Evolutionary conservation across 2,329 filamentous ascomycete genomes (phyloP).

Genomic region (Ophiocordyceps camponoti-leonardi): DNA sequence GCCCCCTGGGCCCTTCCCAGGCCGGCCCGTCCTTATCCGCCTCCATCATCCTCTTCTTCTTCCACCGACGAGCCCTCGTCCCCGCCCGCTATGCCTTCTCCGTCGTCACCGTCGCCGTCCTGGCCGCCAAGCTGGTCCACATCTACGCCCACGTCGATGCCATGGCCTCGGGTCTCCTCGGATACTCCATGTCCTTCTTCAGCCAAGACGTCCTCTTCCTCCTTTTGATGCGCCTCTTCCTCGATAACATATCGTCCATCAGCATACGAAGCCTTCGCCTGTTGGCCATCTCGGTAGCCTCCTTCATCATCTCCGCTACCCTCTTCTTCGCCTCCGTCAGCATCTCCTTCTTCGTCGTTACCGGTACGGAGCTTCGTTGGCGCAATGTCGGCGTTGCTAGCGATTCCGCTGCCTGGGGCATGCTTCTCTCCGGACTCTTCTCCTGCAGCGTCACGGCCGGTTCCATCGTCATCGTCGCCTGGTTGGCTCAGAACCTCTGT

Average conservation of each 20-base stretch:
- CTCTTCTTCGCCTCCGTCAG: constrained; percentile 4
- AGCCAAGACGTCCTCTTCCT: constrained; percentile 15
- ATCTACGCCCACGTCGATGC: constrained; percentile 14
- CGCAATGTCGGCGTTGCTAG: constrained; percentile 14
- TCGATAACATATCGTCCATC: constrained; percentile 8
- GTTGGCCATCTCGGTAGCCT: constrained; percentile 5
- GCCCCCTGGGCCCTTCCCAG: not conserved
- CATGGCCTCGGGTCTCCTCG: constrained; percentile 12
- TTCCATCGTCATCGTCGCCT: constrained; percentile 4
- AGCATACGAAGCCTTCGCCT: constrained; percentile 9
- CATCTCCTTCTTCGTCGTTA: constrained; percentile 12
- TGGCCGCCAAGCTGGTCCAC: constrained; percentile 14
- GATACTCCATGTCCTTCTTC: constrained; percentile 17
- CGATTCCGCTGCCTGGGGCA: constrained; percentile 12
- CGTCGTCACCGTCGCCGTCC: constrained; percentile 12
- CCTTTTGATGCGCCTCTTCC: constrained; percentile 13
- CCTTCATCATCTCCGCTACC: constrained; percentile 8
- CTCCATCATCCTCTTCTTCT: not conserved
- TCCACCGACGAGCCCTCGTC: not conserved
- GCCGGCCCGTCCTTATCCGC: not conserved
- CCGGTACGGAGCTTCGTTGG: constrained; percentile 18
- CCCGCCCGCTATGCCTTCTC: constrained; percentile 13
- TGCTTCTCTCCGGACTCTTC: constrained; percentile 10
- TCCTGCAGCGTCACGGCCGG: constrained; percentile 4
- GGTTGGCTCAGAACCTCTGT: constrained; percentile 7